Percentiles rank a stretch among this genome's conserved stretches.
Evolutionary conservation across 2,329 filamentous ascomycete species (phyloP).

Genomic region (Botrytis sinoallii): DNA sequence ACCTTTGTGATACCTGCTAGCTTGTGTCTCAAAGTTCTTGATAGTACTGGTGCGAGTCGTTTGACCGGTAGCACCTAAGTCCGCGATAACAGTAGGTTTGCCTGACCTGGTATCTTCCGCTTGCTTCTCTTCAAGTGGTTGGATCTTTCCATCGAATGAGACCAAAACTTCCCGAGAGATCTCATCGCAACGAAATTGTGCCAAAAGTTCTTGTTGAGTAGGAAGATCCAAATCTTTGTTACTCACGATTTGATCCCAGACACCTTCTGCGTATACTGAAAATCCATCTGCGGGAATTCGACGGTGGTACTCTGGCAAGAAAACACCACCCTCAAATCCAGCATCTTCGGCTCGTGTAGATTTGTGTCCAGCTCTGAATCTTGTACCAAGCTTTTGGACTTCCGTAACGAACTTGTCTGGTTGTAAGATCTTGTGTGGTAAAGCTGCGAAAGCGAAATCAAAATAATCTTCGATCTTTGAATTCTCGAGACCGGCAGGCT

Average conservation of each 20-base stretch:
- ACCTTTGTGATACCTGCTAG: conserved; percentile 93
- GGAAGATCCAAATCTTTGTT: conserved; percentile 98
- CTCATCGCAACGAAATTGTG: conserved; percentile 96
- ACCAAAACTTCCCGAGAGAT: conserved; percentile 86
- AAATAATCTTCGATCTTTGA: conserved; percentile 96
- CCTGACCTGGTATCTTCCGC: conserved; percentile 71
- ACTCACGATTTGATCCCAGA: conserved; percentile 98
- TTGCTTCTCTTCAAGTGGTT: conserved; percentile 83
- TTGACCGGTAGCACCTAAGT: conserved; percentile 72
- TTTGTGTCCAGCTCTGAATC: conserved; percentile 80
- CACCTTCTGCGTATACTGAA: conserved; percentile 83
- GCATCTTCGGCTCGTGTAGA: conserved; percentile 67
- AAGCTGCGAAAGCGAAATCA: conserved; percentile 92
- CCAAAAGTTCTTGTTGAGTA: conserved; percentile 93
- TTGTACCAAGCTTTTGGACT: conserved; percentile 71
- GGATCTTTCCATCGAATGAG: conserved; percentile 76
- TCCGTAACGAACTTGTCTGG: conserved; percentile 85
- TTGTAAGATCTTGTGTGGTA: conserved; percentile 96
- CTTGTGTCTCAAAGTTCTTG: conserved; percentile 83
- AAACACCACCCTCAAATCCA: conserved; percentile 73
- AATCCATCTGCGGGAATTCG: conserved; percentile 97
- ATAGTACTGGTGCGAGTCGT: conserved; percentile 69
- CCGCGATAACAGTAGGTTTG: conserved; percentile 66
- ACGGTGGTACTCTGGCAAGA: conserved; percentile 91
- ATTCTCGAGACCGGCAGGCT: conserved; percentile 82